Base-by-base conservation (phyloP, 495 filamentous ascomycete genomes). In the Annulohypoxylon maeteangense region DNA sequence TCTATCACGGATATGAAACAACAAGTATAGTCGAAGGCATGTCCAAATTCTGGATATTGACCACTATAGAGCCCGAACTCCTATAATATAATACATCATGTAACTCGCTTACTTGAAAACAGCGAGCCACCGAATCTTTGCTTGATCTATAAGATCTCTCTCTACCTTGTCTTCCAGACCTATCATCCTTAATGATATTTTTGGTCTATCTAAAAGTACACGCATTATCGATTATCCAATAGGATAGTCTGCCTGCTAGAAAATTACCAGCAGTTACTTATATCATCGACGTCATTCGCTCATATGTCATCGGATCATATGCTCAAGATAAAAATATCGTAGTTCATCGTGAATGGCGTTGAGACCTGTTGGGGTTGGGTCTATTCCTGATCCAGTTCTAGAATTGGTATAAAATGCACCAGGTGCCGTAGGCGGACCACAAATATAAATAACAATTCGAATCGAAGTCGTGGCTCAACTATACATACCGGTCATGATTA, bases 21-120 rank as follows among this genome's bases (percentile, higher is more conserved):
- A n/a, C n/a, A 11, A 1, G 14, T 20, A 7, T 54, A 31, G 22
- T 22, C 7, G 29, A 40, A 45, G 40, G 29, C 18, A 44, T 32
- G 12, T 34, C 12, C 36, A 55, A 56, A 56, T 23, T 32, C 7
- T 56, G 47, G 51, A 23, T 44, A 58, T 57, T 69, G 5, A 29
- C 29, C 42, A 29, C n/a, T 56, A 29, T 3, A 48, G 12, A 54
- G 16, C 45, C 48, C 16, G 29, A 62, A 42, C 48, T 56, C 48
- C 14, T 27, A 56, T 62, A 68, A 32, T 57, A 68, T 31, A 56
- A 61, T 56, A 67, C 55, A 54, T 47, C 56, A 6, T 14, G 42
- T 42, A 53, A 7, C 32, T 18, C n/a, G 44, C 60, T 14, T 32
- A 11, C 54, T 29, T 38, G 23, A 16, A 62, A 44, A 20, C 3